phyloP scores from a whole-genome alignment of 1,284 basidiomycete genomes.

The Lentinula novae-zelandiae region DNA sequence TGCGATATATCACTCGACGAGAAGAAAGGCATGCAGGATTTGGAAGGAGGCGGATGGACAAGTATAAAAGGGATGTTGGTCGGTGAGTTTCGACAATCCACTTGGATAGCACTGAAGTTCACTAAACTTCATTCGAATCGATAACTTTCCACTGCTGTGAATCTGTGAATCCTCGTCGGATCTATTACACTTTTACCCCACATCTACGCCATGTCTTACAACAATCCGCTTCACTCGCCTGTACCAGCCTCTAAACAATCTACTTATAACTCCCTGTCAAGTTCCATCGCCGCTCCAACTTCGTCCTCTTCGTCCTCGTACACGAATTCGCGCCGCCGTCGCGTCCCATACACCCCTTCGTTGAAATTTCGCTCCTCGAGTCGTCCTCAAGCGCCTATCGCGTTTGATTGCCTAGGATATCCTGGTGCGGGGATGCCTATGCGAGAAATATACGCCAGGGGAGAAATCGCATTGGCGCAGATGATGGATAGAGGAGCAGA shows the following conservation, averaged over 20 bases:
- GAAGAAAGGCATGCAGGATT: not conserved
- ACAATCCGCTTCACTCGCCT: not conserved
- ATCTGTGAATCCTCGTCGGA: not conserved
- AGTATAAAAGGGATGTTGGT: not conserved
- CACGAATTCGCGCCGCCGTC: not conserved
- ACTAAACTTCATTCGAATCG: not conserved
- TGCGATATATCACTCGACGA: not conserved
- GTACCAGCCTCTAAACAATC: not conserved
- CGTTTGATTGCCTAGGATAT: not conserved
- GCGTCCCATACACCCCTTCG: not conserved
- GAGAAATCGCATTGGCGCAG: not conserved
- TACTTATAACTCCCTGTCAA: not conserved
- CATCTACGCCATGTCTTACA: not conserved
- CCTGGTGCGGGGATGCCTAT: slow-evolving; percentile 1
- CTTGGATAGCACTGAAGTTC: not conserved
- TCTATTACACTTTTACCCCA: not conserved
- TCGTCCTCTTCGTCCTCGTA: not conserved
- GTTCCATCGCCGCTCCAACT: not conserved
- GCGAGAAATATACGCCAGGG: not conserved
- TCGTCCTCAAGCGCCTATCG: not conserved
- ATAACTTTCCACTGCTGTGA: not conserved
- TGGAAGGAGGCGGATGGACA: not conserved
- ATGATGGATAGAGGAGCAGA: slow-evolving; percentile 2
- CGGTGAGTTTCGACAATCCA: not conserved
- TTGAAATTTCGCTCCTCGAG: not conserved